These are phyloP conservation scores for Pseudopithomyces maydicus DNA, from an alignment of 2,329 filamentous ascomycete genomes.

Conservation along the genomic window DNA sequence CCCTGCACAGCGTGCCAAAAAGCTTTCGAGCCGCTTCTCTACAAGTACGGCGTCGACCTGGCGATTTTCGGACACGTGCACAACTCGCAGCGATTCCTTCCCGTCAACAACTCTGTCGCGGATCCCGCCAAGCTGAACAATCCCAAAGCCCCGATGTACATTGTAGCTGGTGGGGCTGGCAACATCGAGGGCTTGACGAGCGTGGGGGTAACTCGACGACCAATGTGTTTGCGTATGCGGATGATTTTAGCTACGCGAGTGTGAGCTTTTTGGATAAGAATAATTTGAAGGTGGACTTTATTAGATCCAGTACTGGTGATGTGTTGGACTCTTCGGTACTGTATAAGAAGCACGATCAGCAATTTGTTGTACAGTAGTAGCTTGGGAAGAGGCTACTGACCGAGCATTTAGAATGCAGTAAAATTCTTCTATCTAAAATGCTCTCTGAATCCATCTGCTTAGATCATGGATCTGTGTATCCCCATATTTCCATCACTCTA, in stretches of 20 bases:
- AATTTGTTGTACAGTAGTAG: slow-evolving; percentile 1
- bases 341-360: slow-evolving; percentile 3
- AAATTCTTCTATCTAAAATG: no score
- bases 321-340: slow-evolving; percentile 7
- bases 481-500: no score
- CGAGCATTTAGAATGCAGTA: no score
- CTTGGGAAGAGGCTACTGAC: no score
- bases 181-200: slow-evolving; percentile 59
- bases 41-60: slow-evolving; percentile 63
- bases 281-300: slow-evolving; percentile 58
- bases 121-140: slow-evolving; percentile 53
- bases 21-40: slow-evolving; percentile 60
- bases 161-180: slow-evolving; percentile 60
- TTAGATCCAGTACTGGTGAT: slow-evolving; percentile 51
- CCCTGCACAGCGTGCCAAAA: slow-evolving; percentile 55
- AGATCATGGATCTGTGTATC: no score
- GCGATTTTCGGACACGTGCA: slow-evolving; percentile 64
- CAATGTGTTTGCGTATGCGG: slow-evolving; percentile 57
- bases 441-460: no score
- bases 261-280: slow-evolving; percentile 54
- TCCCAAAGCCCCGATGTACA: slow-evolving; percentile 63
- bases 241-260: slow-evolving; percentile 59
- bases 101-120: slow-evolving; percentile 26
- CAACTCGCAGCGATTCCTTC: slow-evolving; percentile 61
- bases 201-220: slow-evolving; percentile 48